Evolutionary conservation across 2,329 filamentous ascomycete genomes (phyloP), one percentile per base, ranked within the genome.

Genomic region (Aureobasidium musti): DNA sequence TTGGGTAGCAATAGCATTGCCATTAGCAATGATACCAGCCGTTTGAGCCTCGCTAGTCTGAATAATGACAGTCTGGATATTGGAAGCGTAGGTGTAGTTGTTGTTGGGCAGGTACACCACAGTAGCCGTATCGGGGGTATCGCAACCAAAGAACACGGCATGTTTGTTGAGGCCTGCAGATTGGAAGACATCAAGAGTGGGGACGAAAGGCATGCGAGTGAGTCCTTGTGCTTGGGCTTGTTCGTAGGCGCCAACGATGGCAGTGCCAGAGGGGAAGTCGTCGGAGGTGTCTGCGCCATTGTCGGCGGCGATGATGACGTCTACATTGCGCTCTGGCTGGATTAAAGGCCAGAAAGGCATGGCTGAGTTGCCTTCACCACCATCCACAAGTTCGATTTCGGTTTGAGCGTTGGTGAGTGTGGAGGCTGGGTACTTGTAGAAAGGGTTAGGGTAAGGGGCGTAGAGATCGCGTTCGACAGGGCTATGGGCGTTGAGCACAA

Each of bases 241-340:
- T 67, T 83, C 77, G 76, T 87, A 89, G 21, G 84, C 86, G 67
- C 84, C 82, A 65, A 82, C 79, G 63, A 87, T 76, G 63, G 86
- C 84, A 41, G 82, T 83, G 66, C 86, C 87, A 73, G 89, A 84
- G 70, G 87, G 87, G 81, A 84, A 89, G 75, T 79, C 77, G 72
- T 77, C 78, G 56, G 78, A 74, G 0, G 84, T 88, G 76, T 90
- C 87, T 71, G 85, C 86, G 5, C 82, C 84, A 63, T 86, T 87
- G 77, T 90, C 88, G 73, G 86, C 81, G 59, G 87, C 86, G 74
- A 89, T 83, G 73, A 90, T 82, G 63, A 89, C 83, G 73, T 88
- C 86, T 68, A 89, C 80, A 67, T 78, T 74, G 65, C 86, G 83
- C 7, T 79, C 70, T 59, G 79, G 77, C 64, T 83, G 81, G 70